Base-by-base conservation (phyloP, 2,329 filamentous ascomycete genomes). In the Amauroascus verrucosus region DNA sequence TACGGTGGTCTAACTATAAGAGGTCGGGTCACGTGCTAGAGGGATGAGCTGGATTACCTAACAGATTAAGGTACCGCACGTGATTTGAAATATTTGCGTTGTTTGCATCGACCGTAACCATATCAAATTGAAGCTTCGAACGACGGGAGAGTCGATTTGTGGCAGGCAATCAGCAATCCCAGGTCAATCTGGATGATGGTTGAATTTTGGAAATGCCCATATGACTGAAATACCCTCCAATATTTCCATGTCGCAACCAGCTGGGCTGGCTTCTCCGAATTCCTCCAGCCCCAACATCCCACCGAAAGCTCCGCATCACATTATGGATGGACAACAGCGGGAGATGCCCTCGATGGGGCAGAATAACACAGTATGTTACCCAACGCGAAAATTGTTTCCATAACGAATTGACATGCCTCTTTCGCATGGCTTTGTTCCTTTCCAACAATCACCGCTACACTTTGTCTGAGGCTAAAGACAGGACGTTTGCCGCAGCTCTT, bases 101-200 rank as follows among this genome's bases (percentile, higher is more conserved):
- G 57, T 60, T 59, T 60, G 58, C 58, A 56, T n/a, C 22, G 18
- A n/a, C 26, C 9, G 13, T 35, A 32, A 22, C 32, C 54, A 20
- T 22, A 24, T 22, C 38, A 13, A 41, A 9, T 24, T 11, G 28
- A 45, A 45, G 13, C 37, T 37, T 8, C 6, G 24, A n/a, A 9
- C 14, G 37, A 46, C 2, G n/a, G 7, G 38, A 44, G 7, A n/a
- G 14, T 41, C 16, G 26, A 50, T 22, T 22, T 20, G 20, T 11
- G 32, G 16, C n/a, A 37, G 28, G 18, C 11, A 30, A 28, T 18
- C 24, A 20, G 48, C 33, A 33, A 56, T 47, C 46, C 7, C 26
- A 37, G 33, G 26, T 28, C 11, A 22, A n/a, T 11, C 26, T 38
- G 38, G 38, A 51, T 38, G 44, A 46, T 52, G 50, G 46, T n/a